Evolutionary conservation across 495 filamentous ascomycete species (phyloP), one percentile per base, ranked within the genome.

Genomic region (Penicillium canescens): DNA sequence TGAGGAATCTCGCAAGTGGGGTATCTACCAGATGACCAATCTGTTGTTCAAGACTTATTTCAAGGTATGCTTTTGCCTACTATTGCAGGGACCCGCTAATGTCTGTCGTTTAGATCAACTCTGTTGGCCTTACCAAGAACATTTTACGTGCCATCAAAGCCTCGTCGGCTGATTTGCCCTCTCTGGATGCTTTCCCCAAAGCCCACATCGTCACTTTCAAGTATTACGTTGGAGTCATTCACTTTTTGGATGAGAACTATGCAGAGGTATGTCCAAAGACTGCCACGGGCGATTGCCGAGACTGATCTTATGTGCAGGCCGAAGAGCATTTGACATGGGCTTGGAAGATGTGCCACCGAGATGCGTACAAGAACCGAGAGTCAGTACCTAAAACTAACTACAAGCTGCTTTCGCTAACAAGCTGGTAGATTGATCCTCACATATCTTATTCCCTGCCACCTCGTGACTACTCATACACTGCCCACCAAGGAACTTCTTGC

Each of bases 31-130:
- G 67, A 91, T 87, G 36, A 89, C 89, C 53, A 97, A 96, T 61
- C 81, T 98, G 1, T 74, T 96, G 8, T 98, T 98, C 82, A 98
- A 97, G 71, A 97, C 91, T 6, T 96, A 98, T 66, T 98, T 98
- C 82, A 95, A 90, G 75, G 82, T 80, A 69, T 40, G 60, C 45
- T 42, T 6, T 20, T 6, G 9, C n/a, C 1, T 31, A 14, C 14
- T 12, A n/a, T 16, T 23, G 24, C 21, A 7, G 5, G 1, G 8
- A 35, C 31, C 28, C 4, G 31, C 53, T 67, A 35, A 67, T 26
- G 6, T 31, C 33, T 24, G 43, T 26, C 9, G 6, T 44, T 11
- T 58, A 86, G 78, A 77, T 98, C 46, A 96, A 94, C 70, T 86
- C 87, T 37, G 86, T 95, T 42, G 80, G 80, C n/a, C 79, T 98